A percentile compares a stretch with the other conserved stretches of the same genome.
Conservation (phyloP, 257 asterid species). For the Scutellaria baicalensis region DNA sequence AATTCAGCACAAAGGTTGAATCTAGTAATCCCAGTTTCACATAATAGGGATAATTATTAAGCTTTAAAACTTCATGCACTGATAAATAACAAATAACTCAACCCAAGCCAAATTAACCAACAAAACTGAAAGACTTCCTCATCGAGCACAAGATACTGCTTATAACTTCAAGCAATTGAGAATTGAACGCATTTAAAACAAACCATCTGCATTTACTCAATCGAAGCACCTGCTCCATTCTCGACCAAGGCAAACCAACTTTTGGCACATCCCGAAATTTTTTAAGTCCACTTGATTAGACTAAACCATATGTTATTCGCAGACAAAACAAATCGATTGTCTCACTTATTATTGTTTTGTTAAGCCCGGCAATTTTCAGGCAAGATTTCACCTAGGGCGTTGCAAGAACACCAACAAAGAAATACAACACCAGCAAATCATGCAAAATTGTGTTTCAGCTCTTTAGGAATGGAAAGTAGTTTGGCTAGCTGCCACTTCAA, state of each 20-base stretch:
- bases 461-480: background rate
- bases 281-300: background rate
- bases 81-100: no score
- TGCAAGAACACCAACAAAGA: background rate
- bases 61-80: no score
- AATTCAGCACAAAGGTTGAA: no score
- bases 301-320: background rate
- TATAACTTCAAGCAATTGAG: no score
- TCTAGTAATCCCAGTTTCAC: no score
- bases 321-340: background rate
- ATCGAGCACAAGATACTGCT: no score
- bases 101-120: no score
- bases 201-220: background rate
- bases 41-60: no score
- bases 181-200: no score
- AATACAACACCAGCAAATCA: background rate
- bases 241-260: background rate
- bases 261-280: background rate
- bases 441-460: slow-evolving; percentile 22
- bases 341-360: background rate
- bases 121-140: no score
- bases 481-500: slow-evolving; percentile 6
- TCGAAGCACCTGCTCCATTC: background rate
- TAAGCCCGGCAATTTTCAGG: background rate
- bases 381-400: background rate